phyloP scores from a whole-genome alignment of 1,284 basidiomycete species.

The Leccinum idahoense region DNA sequence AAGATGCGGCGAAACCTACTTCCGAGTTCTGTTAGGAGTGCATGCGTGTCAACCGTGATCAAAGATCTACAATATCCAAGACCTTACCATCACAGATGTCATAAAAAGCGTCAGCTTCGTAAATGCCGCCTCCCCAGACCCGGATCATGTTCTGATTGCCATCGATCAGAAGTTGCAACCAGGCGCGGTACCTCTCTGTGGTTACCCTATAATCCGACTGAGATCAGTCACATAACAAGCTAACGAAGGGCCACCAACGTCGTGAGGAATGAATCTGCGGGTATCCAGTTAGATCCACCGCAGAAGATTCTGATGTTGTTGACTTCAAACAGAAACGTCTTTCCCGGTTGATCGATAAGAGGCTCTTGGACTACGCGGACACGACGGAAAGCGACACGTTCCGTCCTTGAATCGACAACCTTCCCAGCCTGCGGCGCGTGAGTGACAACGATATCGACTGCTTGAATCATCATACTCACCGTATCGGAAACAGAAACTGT shows the following conservation, averaged over 20 bases:
- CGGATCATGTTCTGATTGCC: conserved; percentile 85
- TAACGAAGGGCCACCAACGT: conserved; percentile 40
- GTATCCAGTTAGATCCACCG: conserved; percentile 93
- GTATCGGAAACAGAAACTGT: conserved; percentile 47
- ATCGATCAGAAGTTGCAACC: conserved; percentile 69
- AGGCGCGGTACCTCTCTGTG: conserved; percentile 56
- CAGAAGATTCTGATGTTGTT: conserved; percentile 86
- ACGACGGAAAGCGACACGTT: conserved; percentile 74
- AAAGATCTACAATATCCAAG: neutral
- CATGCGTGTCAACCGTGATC: conserved; percentile 1
- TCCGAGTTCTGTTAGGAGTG: conserved; percentile 51
- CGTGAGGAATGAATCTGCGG: conserved; percentile 83
- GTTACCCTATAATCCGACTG: conserved; percentile 38
- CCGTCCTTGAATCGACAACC: conserved; percentile 44
- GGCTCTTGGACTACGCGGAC: conserved; percentile 71
- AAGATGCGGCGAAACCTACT: conserved; percentile 38
- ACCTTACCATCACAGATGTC: conserved; percentile 69
- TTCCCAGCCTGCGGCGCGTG: conserved; percentile 39
- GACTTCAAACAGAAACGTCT: conserved; percentile 83
- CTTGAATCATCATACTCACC: conserved; percentile 32
- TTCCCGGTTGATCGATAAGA: conserved; percentile 66
- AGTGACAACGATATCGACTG: neutral
- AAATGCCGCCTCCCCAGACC: conserved; percentile 83
- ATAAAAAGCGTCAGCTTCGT: conserved; percentile 73
- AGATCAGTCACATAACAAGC: conserved; percentile 2